A percentile compares a stretch with the other conserved stretches of the same genome.
These are phyloP conservation scores for Microbotryomycetes sp. DNA, from an alignment of 1,284 basidiomycete species.

Conservation along the genomic window DNA sequence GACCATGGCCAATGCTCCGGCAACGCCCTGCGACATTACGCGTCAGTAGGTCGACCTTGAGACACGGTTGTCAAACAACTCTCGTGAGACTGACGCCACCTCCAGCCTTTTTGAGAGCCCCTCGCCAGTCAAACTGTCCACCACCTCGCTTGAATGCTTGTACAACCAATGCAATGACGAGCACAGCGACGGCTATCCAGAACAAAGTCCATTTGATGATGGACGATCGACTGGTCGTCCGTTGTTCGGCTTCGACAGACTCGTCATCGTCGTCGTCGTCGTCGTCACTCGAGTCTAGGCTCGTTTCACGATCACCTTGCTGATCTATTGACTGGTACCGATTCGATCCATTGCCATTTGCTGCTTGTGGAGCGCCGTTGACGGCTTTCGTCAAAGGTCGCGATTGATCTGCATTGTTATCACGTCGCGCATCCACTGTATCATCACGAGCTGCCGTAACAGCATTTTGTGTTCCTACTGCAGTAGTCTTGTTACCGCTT, in stretches of 20 bases:
- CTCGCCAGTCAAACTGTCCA: conserved; percentile 63
- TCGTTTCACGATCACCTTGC: too few species aligned
- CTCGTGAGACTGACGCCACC: conserved; percentile 60
- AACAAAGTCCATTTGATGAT: conserved; percentile 23
- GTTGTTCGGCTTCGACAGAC: not conserved
- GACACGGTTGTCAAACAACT: not conserved
- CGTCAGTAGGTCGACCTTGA: not conserved
- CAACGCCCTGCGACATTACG: conserved; percentile 12
- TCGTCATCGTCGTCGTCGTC: not conserved
- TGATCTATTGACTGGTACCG: too few species aligned
- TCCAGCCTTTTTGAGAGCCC: conserved; percentile 66
- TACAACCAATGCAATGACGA: conserved; percentile 24
- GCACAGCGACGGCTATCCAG: conserved; percentile 20
- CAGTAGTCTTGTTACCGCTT: too few species aligned
- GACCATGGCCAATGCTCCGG: conserved; percentile 62
- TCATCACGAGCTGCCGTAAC: too few species aligned
- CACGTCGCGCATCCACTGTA: too few species aligned
- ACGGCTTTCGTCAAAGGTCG: too few species aligned
- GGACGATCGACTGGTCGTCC: not conserved
- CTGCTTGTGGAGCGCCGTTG: too few species aligned
- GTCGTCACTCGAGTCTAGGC: not conserved
- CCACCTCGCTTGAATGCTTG: conserved; percentile 24
- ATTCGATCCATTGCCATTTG: too few species aligned
- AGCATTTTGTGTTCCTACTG: too few species aligned
- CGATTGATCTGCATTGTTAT: too few species aligned